These are phyloP conservation scores for Postia placenta DNA, from an alignment of 768 basidiomycete genomes.

Conservation along the genomic window DNA sequence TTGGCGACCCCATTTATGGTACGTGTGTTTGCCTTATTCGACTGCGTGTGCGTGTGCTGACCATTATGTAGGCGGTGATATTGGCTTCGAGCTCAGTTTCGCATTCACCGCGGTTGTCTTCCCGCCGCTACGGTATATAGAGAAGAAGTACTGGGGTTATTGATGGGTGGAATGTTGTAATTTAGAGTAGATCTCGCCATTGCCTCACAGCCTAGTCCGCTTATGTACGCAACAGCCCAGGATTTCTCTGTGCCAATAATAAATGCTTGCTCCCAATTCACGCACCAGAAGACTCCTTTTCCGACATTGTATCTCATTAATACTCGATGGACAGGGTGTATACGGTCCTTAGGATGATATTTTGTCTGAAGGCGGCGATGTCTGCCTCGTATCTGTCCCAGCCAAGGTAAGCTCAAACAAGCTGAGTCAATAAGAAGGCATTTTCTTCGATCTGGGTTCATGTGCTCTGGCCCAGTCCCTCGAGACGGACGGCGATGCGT, in stretches of 20 bases:
- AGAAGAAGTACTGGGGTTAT: slow-evolving; percentile 10
- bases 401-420: slow-evolving; percentile 51
- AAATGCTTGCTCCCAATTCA: no score
- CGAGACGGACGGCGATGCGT: slow-evolving; percentile 6
- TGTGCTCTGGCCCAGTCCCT: slow-evolving; percentile 6
- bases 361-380: no score
- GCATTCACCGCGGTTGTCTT: slow-evolving; percentile 24
- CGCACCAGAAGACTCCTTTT: no score
- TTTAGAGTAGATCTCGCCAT: slow-evolving; percentile 2
- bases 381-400: slow-evolving; percentile 95
- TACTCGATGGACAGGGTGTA: no score
- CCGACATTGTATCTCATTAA: no score
- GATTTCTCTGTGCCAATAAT: slow-evolving; percentile 1
- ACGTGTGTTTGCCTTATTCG: background rate
- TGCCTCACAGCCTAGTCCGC: background rate
- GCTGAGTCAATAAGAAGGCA: slow-evolving; percentile 83
- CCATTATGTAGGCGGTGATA: slow-evolving; percentile 26
- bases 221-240: slow-evolving; percentile 1
- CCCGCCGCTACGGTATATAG: slow-evolving; percentile 11
- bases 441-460: slow-evolving; percentile 51
- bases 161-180: background rate
- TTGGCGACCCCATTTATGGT: slow-evolving; percentile 10
- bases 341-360: background rate
- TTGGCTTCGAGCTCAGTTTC: slow-evolving; percentile 31
- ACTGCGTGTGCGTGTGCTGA: no score